Conservation (phyloP, 2,329 filamentous ascomycete genomes). For the Myriosclerotinia duriaeana region DNA sequence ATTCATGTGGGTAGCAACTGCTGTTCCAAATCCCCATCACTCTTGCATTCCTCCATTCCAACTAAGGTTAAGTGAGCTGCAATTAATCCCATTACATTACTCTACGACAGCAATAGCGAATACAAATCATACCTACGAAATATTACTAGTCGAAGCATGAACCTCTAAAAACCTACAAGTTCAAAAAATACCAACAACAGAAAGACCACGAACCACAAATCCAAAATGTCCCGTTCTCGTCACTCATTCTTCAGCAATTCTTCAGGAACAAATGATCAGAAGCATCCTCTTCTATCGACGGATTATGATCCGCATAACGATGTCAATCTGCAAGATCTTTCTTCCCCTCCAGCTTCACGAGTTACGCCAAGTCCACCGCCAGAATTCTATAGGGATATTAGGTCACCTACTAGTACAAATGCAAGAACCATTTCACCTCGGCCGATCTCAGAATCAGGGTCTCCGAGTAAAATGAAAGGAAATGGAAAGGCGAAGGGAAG, state of each 20-base stretch:
- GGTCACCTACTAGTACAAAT: slow-evolving; percentile 7
- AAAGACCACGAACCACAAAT: neutral
- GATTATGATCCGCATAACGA: neutral
- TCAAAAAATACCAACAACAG: neutral
- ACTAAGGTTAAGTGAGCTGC: neutral
- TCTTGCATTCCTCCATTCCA: neutral
- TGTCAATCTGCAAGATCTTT: slow-evolving; percentile 18
- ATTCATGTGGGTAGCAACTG: neutral
- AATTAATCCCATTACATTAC: neutral
- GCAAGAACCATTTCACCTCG: slow-evolving; percentile 6
- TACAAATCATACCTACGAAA: neutral
- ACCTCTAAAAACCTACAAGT: neutral
- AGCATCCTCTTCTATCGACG: slow-evolving; percentile 13
- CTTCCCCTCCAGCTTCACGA: slow-evolving; percentile 11
- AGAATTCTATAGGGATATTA: slow-evolving; percentile 18
- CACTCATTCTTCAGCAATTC: slow-evolving; percentile 16
- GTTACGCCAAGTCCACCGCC: slow-evolving; percentile 15
- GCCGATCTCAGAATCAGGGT: slow-evolving; percentile 2
- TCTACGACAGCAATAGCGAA: neutral
- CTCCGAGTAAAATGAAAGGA: slow-evolving; percentile 13
- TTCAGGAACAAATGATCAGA: slow-evolving; percentile 7
- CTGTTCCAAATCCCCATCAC: neutral
- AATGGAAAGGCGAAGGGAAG: slow-evolving; percentile 15
- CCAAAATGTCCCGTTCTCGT: slow-evolving; percentile 20
- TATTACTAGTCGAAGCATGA: neutral